Base-by-base conservation (phyloP, 1,284 basidiomycete genomes). In the Filobasidium uniguttulatum region DNA sequence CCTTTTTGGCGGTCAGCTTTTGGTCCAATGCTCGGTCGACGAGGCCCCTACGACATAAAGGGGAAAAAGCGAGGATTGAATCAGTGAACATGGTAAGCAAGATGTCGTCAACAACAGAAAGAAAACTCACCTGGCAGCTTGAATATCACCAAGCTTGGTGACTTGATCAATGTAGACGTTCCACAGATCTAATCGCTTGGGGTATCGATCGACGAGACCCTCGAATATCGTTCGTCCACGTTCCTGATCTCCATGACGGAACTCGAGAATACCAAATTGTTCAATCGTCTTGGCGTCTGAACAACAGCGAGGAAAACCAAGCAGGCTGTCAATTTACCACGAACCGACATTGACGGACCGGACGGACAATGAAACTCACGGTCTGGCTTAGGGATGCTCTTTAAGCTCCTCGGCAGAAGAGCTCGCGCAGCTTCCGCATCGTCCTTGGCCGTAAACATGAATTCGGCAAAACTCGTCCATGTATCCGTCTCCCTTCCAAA, bases 101-200 rank as follows among this genome's bases (percentile, higher is more conserved):
- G 10, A 44, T 35, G 50, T 20, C 19, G 25, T 9, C 46, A 48
- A 15, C 17, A 20, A 20, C 22, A 38, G 45, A 40, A 9, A 41
- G 49, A 14, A 2, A 37, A 64, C 73, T 25, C 66, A 82, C 78
- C 88, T 74, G 38, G 87, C 67, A 57, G 76, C 79, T 57, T 82
- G 81, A 30, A 91, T 81, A 67, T 93, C 80, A 20, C 75, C 71
- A 64, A 82, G 79, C 40, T 77, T 76, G 5, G 81, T 81, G 63
- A 97, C 86, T 81, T 96, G 90, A 65, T 98, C 94, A 64, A 97
- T 82, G 69, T 98, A 99, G 50, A 97, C 75, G 51, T 84, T 85
- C 91, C 96, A 98, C 35, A 97, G 72, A 66, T 98, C 93, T 72
- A 90, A 82, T 44, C 89, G 80, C 67, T 91, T 96, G 2, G 90